phyloP scores from a whole-genome alignment of 148 eudicot genomes.

The Silene uniflora region DNA sequence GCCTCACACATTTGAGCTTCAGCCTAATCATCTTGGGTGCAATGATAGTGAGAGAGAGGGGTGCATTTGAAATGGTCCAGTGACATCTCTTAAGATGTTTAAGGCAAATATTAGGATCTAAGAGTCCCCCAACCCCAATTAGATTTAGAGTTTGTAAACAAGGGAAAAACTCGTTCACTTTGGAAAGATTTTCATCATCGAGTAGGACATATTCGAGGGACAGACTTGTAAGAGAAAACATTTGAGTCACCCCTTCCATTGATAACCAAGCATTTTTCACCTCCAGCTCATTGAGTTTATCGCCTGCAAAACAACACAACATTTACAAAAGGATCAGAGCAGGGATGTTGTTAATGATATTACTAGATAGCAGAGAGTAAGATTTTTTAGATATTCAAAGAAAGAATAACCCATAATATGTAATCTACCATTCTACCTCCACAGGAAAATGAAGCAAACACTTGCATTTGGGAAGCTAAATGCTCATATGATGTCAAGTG shows the following conservation, averaged over 20 bases:
- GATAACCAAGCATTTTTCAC: constrained; percentile 71
- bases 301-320: constrained; percentile 36
- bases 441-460: too few species aligned
- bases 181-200: constrained; percentile 58
- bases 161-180: constrained; percentile 52
- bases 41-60: constrained; percentile 43
- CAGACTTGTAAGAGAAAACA: constrained; percentile 51
- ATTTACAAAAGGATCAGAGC: background rate
- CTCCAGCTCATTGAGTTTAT: constrained; percentile 38
- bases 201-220: constrained; percentile 61
- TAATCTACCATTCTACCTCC: too few species aligned
- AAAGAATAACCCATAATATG: too few species aligned
- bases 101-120: constrained; percentile 50
- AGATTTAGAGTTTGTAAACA: constrained; percentile 48
- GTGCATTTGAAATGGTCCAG: constrained; percentile 61
- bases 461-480: too few species aligned
- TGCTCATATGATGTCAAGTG: too few species aligned
- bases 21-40: constrained; percentile 52
- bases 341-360: too few species aligned
- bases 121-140: constrained; percentile 66
- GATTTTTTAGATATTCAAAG: too few species aligned
- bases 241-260: constrained; percentile 37
- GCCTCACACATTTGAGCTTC: constrained; percentile 53
- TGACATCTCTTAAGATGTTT: constrained; percentile 45
- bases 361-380: too few species aligned